Base-by-base conservation (phyloP, 768 basidiomycete species). In the Leccinellum luteum region DNA sequence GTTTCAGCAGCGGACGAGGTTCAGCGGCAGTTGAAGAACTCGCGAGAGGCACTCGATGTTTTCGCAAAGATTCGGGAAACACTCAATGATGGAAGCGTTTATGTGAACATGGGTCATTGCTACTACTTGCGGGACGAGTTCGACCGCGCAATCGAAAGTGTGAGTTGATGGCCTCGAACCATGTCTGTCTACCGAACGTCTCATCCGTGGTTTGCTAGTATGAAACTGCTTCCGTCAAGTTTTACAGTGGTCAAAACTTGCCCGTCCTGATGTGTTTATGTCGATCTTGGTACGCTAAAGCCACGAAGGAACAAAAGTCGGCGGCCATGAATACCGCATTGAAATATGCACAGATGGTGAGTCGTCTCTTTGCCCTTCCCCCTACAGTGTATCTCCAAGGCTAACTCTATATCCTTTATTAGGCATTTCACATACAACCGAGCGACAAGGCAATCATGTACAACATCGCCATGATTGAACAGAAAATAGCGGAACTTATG, bases 381-480 rank as follows among this genome's bases (percentile, higher is more conserved):
- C 27, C 5, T 6, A 30, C 9, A 15, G 2, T 30, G 14, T 14
- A 15, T 41, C 9, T 13, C 4, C 9, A 56, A 28, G 7, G 21
- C 41, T 54, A 35, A 53, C 60, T 64, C 23, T 25, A 14, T 2
- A 56, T 27, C 10, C 27, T 52, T 12, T 9, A 6, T 5, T 61
- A 98, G 95, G 94, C 95, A 1, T 77, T 90, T 15, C 88, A 92
- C 61, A 73, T 94, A 6, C 86, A 89, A 62, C 94, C 94, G 0
- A 82, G 79, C 55, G 97, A 99, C 76, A 94, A 95, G 68, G 90
- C 93, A 3, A 85, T 89, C 51, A 59, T 93, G 44, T 98, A 95
- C 75, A 98, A 99, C 72, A 92, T 98, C 65, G 95, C 96, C 54
- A 95, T 99, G 90, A 94, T 98, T 32, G 88, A 95, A 72, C 97